These are phyloP conservation scores for Calonectria crousiana DNA, from an alignment of 2,329 filamentous ascomycete genomes.

Conservation along the genomic window DNA sequence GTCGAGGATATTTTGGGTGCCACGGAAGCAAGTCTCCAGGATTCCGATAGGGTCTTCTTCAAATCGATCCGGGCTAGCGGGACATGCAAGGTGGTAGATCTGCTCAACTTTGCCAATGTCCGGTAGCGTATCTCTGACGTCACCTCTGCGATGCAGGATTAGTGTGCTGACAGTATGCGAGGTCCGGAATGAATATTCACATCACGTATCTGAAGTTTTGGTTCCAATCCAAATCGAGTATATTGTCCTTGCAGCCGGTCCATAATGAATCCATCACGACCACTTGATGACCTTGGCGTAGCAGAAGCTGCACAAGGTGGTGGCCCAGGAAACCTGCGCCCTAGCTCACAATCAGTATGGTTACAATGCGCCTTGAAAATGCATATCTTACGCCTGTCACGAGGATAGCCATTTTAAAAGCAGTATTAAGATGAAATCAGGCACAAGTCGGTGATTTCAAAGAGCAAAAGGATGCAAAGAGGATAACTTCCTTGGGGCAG, in stretches of 20 bases:
- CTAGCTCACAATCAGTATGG: constrained; percentile 1
- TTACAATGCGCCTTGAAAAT: neutral
- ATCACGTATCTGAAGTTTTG: constrained; percentile 29
- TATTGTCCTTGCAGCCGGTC: constrained; percentile 31
- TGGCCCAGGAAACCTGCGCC: constrained; percentile 37
- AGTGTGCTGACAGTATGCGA: accelerated
- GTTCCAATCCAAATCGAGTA: constrained; percentile 20
- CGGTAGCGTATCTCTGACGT: constrained; percentile 32
- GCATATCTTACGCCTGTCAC: constrained; percentile 30
- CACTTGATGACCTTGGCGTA: constrained; percentile 28
- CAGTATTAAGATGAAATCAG: too few species aligned
- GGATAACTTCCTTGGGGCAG: too few species aligned
- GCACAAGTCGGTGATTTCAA: neutral
- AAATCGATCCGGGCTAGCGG: constrained; percentile 34
- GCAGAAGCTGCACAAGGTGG: constrained; percentile 31
- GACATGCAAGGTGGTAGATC: constrained; percentile 37
- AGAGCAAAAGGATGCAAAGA: accelerated
- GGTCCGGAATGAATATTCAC: neutral
- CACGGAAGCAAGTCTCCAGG: constrained; percentile 35
- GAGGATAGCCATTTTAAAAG: constrained; percentile 21
- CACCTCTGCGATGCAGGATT: neutral
- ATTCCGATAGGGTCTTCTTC: constrained; percentile 35
- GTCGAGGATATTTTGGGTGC: constrained; percentile 31
- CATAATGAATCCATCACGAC: constrained; percentile 35
- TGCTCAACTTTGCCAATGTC: constrained; percentile 31